phyloP scores from a whole-genome alignment of 345 rosid genomes.

The Cardamine resedifolia region DNA sequence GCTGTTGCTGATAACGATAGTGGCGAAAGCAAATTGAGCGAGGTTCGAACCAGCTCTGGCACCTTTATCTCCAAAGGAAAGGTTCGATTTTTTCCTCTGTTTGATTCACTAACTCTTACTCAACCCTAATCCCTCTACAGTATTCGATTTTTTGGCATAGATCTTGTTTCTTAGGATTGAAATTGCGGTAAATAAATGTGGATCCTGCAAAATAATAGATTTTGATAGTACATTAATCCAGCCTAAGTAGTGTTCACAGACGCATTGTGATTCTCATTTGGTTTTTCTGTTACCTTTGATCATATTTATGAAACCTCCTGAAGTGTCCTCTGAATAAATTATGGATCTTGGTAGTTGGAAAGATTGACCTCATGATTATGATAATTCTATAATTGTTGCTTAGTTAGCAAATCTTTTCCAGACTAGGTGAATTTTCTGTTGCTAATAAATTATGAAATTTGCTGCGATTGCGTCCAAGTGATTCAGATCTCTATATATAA shows the following conservation, averaged over 20 bases:
- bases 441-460: neutral
- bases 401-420: neutral
- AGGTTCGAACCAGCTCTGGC: constrained; percentile 96
- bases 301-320: neutral
- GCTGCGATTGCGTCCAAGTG: too few species aligned
- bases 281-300: neutral
- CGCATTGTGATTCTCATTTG: neutral
- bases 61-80: constrained; percentile 83
- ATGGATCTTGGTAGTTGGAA: constrained; percentile 1
- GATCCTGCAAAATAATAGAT: constrained; percentile 11
- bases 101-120: neutral
- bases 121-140: neutral
- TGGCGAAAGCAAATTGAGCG: constrained; percentile 78
- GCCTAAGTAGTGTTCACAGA: neutral
- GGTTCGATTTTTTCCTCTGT: constrained; percentile 41
- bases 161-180: neutral
- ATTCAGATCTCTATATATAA: too few species aligned
- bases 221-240: neutral
- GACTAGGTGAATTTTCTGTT: neutral
- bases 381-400: neutral
- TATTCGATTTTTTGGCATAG: neutral
- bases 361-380: neutral
- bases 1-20: constrained; percentile 88
- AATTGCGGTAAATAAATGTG: neutral
- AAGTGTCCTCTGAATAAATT: neutral